These are phyloP conservation scores for Aquilaria sinensis DNA, from an alignment of 345 rosid species.

Conservation along the genomic window DNA sequence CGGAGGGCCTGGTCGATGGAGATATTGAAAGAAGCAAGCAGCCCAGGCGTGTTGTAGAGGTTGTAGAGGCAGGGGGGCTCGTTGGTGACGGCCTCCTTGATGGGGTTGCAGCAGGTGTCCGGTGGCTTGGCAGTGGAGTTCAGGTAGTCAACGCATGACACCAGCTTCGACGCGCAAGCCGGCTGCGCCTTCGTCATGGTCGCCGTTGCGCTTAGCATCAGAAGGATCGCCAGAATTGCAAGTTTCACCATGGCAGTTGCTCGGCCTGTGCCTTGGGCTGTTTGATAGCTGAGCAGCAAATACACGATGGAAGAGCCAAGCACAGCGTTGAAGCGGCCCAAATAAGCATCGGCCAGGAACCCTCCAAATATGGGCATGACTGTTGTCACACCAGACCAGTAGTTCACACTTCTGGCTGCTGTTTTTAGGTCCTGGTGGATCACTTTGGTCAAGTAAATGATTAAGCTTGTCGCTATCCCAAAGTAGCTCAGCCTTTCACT, in stretches of 20 bases:
- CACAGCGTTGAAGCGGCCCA: constrained; percentile 74
- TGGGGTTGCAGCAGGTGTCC: constrained; percentile 39
- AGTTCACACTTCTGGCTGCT: constrained; percentile 74
- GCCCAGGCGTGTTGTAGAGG: constrained; percentile 40
- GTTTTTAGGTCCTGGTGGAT: constrained; percentile 84
- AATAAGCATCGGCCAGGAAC: constrained; percentile 81
- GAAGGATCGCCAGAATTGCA: constrained; percentile 15
- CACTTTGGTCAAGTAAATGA: constrained; percentile 73
- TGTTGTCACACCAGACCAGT: constrained; percentile 95
- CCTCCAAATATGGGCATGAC: constrained; percentile 92
- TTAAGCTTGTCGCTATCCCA: constrained; percentile 79
- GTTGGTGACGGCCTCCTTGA: constrained; percentile 41
- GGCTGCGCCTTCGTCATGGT: constrained; percentile 29
- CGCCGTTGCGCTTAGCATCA: constrained; percentile 11
- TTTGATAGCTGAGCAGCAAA: no score
- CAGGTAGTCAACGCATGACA: constrained; percentile 25
- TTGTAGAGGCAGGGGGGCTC: constrained; percentile 52
- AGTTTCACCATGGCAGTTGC: constrained; percentile 9
- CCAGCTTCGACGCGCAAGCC: constrained; percentile 43
- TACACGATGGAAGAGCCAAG: constrained; percentile 50
- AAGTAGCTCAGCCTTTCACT: constrained; percentile 90
- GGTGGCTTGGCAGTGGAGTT: constrained; percentile 34
- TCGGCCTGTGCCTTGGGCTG: no score
- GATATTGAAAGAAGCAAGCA: constrained; percentile 22
- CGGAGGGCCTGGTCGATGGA: constrained; percentile 28